Evolutionary conservation across 306 rosid genomes (phyloP).

Genomic region (Leucaena leucocephala): DNA sequence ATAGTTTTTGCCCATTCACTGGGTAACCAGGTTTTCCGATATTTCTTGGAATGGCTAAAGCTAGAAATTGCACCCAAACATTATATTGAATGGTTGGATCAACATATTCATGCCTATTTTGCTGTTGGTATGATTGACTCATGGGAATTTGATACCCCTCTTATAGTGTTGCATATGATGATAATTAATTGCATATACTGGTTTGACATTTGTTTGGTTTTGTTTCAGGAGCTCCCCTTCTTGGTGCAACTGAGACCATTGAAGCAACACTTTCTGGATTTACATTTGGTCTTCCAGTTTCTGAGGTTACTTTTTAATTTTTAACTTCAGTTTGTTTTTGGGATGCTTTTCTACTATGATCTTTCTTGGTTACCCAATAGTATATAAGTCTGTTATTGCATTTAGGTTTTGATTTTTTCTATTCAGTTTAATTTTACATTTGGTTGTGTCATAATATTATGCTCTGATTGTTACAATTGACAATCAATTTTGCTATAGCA

Average conservation of each 20-base stretch:
- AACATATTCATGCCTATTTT: conserved; percentile 94
- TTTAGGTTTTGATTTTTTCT: conserved; percentile 1
- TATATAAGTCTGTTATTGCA: conserved; percentile 15
- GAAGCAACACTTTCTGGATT: conserved; percentile 92
- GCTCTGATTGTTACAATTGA: conserved; percentile 2
- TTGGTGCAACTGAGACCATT: conserved; percentile 83
- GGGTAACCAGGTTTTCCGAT: conserved; percentile 89
- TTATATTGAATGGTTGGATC: conserved; percentile 81
- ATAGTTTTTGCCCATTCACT: conserved; percentile 93
- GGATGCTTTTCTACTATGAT: conserved; percentile 1
- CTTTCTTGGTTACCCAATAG: conserved; percentile 32
- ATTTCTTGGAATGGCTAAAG: conserved; percentile 98
- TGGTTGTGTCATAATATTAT: conserved; percentile 14
- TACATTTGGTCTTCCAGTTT: conserved; percentile 88
- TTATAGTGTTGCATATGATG: conserved; percentile 22
- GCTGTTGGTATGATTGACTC: conserved; percentile 81
- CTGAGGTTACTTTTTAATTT: conserved; percentile 72
- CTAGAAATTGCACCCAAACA: conserved; percentile 95
- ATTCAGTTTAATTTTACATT: not conserved
- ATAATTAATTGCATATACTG: conserved; percentile 32
- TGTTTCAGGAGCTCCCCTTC: conserved; percentile 82
- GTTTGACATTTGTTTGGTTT: conserved; percentile 37
- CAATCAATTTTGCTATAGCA: not conserved
- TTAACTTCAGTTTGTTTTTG: conserved; percentile 26
- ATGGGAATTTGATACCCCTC: conserved; percentile 17